phyloP scores from a whole-genome alignment of 2,329 filamentous ascomycete genomes.

The Colletotrichum eleusines region DNA sequence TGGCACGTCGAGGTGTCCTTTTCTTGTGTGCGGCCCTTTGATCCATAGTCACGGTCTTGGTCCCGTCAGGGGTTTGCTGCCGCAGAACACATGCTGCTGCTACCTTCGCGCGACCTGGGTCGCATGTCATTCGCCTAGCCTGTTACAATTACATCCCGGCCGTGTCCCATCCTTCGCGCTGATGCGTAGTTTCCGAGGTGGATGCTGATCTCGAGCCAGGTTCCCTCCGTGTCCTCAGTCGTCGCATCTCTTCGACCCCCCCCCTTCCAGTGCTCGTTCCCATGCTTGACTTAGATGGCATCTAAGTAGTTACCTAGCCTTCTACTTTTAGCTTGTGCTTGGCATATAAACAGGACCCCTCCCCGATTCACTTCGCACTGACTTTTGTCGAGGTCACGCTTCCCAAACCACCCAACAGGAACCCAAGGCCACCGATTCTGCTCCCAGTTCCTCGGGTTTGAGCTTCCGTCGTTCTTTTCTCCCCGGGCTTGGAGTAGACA shows the following conservation, averaged over 20 bases:
- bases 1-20: conserved; percentile 12
- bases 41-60: conserved; percentile 3
- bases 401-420: conserved; percentile 19
- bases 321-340: background rate
- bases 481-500: conserved; percentile 22
- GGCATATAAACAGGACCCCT: conserved; percentile 31
- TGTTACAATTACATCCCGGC: conserved; percentile 13
- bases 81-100: background rate
- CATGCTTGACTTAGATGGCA: conserved; percentile 34
- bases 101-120: conserved; percentile 12
- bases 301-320: conserved; percentile 4
- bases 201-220: conserved; percentile 29
- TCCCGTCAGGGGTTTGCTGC: background rate
- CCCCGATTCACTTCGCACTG: conserved; percentile 6
- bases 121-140: conserved; percentile 27
- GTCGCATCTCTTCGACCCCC: conserved; percentile 31
- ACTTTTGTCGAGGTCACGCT: conserved; percentile 11
- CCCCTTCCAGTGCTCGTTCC: conserved; percentile 17
- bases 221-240: conserved; percentile 40
- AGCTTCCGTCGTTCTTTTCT: conserved; percentile 34
- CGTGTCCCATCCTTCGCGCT: conserved; percentile 8
- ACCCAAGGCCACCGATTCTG: conserved; percentile 5
- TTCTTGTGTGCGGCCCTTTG: background rate
- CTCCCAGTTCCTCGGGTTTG: conserved; percentile 1
- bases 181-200: conserved; percentile 33